Base-by-base conservation (phyloP, 1,284 basidiomycete species). In the Uromyces viciae-fabae region DNA sequence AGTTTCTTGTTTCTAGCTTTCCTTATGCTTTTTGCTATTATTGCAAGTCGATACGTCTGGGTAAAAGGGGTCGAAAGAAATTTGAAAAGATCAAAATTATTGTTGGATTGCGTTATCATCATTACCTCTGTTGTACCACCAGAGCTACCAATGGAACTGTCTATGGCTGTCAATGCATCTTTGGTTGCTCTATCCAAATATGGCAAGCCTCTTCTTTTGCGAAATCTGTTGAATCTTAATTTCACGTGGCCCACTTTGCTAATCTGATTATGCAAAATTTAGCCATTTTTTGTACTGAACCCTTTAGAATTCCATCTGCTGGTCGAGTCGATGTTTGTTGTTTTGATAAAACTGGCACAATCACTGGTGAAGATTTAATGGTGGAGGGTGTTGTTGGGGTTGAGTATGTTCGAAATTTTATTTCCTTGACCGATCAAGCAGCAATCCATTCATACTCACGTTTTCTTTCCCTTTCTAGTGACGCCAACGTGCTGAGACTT, bases 251-350 rank as follows among this genome's bases (percentile, higher is more conserved):
- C 56, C 43, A 15, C 2, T 15, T 73, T 33, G n/a, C 49, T 66
- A n/a, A n/a, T n/a, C n/a, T 49, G 68, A 75, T n/a, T n/a, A n/a
- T n/a, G n/a, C n/a, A n/a, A n/a, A n/a, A 11, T 75, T 81, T 82
- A 95, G 94, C 94, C 9, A 98, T 98, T 82, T 98, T 95, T 88
- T 98, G 95, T 86, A 98, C 95, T 15, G 95, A 98, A 85, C 95
- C 95, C 0, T 98, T 98, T 90, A 90, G 95, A 36, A 98, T 98
- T 83, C 94, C 95, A 0, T 93, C 89, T 82, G 95, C 95, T 14
- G 95, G 95, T 8, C 90, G 93, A 40, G 94, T 98, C 7, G 95
- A 98, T 83, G 92, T 98, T 15, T 98, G 95, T 86, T 98, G 95
- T 87, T 98, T 98, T 84, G 95, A 98, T 88, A 98, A 98, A 89